These are phyloP conservation scores for Blumeriella jaapii DNA, from an alignment of 2,329 filamentous ascomycete species.

Conservation along the genomic window DNA sequence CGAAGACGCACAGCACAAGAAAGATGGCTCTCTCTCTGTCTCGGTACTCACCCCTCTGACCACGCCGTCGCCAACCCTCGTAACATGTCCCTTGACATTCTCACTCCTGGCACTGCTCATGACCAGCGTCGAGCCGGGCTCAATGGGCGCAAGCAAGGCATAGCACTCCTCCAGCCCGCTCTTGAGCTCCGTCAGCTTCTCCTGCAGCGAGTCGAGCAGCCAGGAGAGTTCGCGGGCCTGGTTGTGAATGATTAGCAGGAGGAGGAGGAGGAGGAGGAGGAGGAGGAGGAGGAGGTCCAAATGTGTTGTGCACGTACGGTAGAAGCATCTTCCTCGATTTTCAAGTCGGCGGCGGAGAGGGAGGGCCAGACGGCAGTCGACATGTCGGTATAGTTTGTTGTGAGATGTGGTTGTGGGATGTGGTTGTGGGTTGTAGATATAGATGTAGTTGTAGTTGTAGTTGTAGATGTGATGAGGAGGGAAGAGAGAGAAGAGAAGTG, in stretches of 20 bases:
- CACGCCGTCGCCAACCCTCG: slow-evolving; percentile 78
- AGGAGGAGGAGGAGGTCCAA: no score
- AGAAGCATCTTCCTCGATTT: slow-evolving; percentile 24
- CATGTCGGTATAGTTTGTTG: not conserved
- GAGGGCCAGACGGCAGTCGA: slow-evolving; percentile 22
- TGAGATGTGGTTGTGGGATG: no score
- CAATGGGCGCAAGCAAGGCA: slow-evolving; percentile 70
- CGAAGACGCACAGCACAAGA: no score
- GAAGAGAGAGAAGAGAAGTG: not conserved
- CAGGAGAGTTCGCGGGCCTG: slow-evolving; percentile 27
- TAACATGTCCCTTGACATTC: slow-evolving; percentile 83
- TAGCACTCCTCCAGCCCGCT: slow-evolving; percentile 80
- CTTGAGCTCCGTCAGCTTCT: slow-evolving; percentile 24
- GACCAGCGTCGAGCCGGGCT: slow-evolving; percentile 79
- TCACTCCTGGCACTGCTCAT: slow-evolving; percentile 81
- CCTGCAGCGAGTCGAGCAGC: slow-evolving; percentile 28
- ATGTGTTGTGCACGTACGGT: no score
- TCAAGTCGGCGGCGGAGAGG: slow-evolving; percentile 18
- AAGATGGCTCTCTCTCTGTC: no score
- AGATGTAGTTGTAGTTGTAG: not conserved
- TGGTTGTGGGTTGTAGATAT: no score
- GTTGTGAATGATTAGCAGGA: not conserved
- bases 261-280: not conserved
- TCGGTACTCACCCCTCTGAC: slow-evolving; percentile 88
- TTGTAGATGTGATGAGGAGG: not conserved